phyloP scores from a whole-genome alignment of 345 rosid species.

The Clausena lansium region DNA sequence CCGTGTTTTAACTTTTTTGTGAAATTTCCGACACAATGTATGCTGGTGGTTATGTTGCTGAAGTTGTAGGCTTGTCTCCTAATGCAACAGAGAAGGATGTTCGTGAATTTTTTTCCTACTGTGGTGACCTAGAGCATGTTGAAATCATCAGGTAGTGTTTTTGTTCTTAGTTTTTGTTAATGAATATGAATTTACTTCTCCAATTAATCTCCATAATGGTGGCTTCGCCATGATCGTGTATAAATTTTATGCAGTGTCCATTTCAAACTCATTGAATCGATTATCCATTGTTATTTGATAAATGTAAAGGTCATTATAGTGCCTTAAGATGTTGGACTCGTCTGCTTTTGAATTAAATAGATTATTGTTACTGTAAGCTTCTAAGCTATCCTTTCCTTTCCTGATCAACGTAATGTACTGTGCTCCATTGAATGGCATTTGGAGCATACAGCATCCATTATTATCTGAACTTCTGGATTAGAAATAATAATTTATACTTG shows the following conservation, averaged over 20 bases:
- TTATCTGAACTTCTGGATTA: neutral
- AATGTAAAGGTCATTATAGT: neutral
- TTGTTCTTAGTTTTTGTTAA: neutral
- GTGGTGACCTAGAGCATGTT: slow-evolving; percentile 64
- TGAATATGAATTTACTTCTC: neutral
- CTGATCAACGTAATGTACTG: neutral
- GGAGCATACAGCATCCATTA: neutral
- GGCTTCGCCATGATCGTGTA: neutral
- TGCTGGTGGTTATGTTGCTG: slow-evolving; percentile 71
- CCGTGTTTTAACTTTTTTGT: neutral
- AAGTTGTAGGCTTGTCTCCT: slow-evolving; percentile 74
- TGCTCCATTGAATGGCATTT: neutral
- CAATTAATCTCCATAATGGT: neutral
- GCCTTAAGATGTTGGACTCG: neutral
- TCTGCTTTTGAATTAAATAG: neutral
- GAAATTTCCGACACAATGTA: slow-evolving; percentile 39
- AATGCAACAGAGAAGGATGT: slow-evolving; percentile 71
- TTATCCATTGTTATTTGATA: neutral
- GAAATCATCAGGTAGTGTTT: slow-evolving; percentile 66
- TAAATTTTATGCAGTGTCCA: neutral
- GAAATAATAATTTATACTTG: neutral
- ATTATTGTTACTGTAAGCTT: neutral
- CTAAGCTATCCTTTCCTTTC: neutral
- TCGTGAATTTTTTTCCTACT: slow-evolving; percentile 61
- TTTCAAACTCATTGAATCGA: neutral